Conservation (phyloP, 805 yeast species). For the Priceomyces fermenticarens region DNA sequence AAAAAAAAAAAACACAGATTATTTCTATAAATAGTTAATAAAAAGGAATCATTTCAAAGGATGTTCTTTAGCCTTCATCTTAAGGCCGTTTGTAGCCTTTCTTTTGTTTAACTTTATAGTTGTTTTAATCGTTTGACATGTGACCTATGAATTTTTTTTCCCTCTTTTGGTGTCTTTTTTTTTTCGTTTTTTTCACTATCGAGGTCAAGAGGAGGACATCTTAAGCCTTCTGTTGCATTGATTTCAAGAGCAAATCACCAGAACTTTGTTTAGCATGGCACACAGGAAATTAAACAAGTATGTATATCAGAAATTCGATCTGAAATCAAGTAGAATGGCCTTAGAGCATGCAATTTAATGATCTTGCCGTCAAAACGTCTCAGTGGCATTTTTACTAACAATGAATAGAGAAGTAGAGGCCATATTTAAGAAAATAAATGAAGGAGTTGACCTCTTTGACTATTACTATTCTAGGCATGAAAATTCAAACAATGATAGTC, state of each 20-base stretch:
- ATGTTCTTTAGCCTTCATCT: too few relatives aligned
- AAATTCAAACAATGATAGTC: constrained; percentile 37
- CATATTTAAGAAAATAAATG: constrained; percentile 43
- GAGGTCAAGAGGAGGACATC: background rate
- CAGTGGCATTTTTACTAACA: constrained; percentile 5
- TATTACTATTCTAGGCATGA: constrained; percentile 44
- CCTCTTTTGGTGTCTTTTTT: constrained; percentile 1
- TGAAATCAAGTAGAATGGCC: background rate
- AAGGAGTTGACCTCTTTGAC: constrained; percentile 43
- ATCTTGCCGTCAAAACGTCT: too few relatives aligned
- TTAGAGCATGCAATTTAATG: too few relatives aligned
- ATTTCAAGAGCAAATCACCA: too few relatives aligned
- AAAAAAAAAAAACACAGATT: too few relatives aligned
- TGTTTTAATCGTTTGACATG: background rate
- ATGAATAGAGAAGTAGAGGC: constrained; percentile 36
- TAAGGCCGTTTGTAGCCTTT: too few relatives aligned
- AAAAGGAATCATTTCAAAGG: too few relatives aligned
- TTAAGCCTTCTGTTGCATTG: too few relatives aligned
- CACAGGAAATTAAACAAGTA: constrained; percentile 37
- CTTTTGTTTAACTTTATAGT: too few relatives aligned
- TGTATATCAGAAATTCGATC: constrained; percentile 11
- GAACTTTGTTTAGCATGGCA: constrained; percentile 15
- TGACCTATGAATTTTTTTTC: constrained; percentile 1
- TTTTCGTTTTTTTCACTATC: constrained; percentile 5
- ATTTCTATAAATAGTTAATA: too few relatives aligned